Conservation (phyloP, 2,329 filamentous ascomycete genomes). For the Thelonectria discophora region DNA sequence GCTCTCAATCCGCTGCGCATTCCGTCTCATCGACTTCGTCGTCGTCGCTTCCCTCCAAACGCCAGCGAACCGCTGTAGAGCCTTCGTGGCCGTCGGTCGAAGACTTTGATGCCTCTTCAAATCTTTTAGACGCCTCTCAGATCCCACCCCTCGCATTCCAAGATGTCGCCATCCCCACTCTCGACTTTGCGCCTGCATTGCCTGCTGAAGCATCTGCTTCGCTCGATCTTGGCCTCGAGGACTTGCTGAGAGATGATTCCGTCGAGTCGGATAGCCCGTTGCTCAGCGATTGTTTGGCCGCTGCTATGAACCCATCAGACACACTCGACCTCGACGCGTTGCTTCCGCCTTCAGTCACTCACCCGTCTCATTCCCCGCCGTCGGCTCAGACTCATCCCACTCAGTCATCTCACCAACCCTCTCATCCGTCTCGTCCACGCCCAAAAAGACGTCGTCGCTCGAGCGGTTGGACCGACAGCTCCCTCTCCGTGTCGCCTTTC, state of each 20-base stretch:
- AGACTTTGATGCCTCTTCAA: slow-evolving; percentile 11
- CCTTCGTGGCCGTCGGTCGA: slow-evolving; percentile 1
- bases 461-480: slow-evolving; percentile 20
- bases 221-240: slow-evolving; percentile 1
- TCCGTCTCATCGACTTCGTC: slow-evolving; percentile 18
- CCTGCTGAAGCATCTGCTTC: background rate
- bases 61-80: slow-evolving; percentile 10
- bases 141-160: slow-evolving; percentile 15
- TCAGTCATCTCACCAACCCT: background rate
- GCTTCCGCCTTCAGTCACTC: slow-evolving; percentile 7
- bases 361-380: slow-evolving; percentile 1
- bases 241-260: background rate
- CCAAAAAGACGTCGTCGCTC: slow-evolving; percentile 32
- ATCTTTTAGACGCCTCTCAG: slow-evolving; percentile 6
- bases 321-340: background rate
- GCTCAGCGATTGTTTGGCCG: slow-evolving; percentile 7
- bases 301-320: background rate
- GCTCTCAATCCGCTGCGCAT: slow-evolving; percentile 22
- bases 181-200: slow-evolving; percentile 13
- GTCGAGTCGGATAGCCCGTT: slow-evolving; percentile 11
- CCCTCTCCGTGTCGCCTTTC: slow-evolving; percentile 30
- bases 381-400: slow-evolving; percentile 7
- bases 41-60: slow-evolving; percentile 15
- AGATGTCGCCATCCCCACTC: slow-evolving; percentile 12
- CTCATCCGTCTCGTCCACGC: slow-evolving; percentile 6